These are phyloP conservation scores for Mimosa bimucronata DNA, from an alignment of 306 rosid genomes.

Conservation along the genomic window DNA sequence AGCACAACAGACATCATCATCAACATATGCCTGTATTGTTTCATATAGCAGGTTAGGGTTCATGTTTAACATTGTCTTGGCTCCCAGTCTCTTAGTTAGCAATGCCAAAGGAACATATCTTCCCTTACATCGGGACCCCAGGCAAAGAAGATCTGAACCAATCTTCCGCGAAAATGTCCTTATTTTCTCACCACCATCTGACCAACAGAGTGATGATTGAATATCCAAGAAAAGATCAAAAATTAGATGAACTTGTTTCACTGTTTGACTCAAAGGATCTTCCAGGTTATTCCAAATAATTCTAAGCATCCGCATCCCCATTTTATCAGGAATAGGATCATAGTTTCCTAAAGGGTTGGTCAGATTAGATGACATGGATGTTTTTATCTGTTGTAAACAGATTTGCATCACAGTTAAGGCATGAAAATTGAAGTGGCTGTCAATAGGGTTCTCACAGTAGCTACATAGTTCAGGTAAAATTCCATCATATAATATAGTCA, in stretches of 20 bases:
- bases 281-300: constrained; percentile 94
- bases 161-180: constrained; percentile 67
- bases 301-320: constrained; percentile 75
- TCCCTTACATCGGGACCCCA: constrained; percentile 92
- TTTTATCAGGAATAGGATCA: constrained; percentile 80
- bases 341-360: constrained; percentile 47
- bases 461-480: constrained; percentile 90
- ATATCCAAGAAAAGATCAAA: constrained; percentile 91
- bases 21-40: constrained; percentile 72
- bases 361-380: constrained; percentile 64
- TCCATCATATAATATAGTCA: constrained; percentile 84
- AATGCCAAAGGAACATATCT: constrained; percentile 91
- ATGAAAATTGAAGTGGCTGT: constrained; percentile 92
- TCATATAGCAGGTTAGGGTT: constrained; percentile 64
- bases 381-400: constrained; percentile 91
- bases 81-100: constrained; percentile 88
- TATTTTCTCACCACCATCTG: constrained; percentile 70
- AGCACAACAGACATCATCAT: constrained; percentile 96
- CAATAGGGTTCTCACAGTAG: constrained; percentile 84
- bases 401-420: constrained; percentile 94
- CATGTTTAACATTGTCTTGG: constrained; percentile 72
- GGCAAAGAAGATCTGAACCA: constrained; percentile 71
- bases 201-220: constrained; percentile 75
- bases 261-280: constrained; percentile 96
- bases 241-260: constrained; percentile 89